Base-by-base conservation (phyloP, 495 filamentous ascomycete genomes). In the Aspergillus bertholletiae region DNA sequence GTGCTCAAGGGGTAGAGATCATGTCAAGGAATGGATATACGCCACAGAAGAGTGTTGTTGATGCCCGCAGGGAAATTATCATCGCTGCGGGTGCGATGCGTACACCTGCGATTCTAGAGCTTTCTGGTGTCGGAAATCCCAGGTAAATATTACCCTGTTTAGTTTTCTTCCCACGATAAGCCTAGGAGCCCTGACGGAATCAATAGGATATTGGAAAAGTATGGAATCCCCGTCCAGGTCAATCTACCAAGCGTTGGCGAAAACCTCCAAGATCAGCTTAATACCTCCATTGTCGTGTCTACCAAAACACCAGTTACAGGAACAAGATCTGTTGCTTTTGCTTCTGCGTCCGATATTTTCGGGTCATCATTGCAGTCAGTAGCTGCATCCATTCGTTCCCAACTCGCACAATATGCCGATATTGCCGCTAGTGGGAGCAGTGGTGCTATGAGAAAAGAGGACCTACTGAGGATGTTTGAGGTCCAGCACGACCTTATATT, bases 31-130 rank as follows among this genome's bases (percentile, higher is more conserved):
- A n/a, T n/a, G n/a, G n/a, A n/a, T n/a, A n/a, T n/a, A n/a, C n/a
- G n/a, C n/a, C n/a, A n/a, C n/a, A n/a, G n/a, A 64, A 51, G 1
- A 28, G 63, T 7, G 53, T 64, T 7, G 62, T 86, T 35, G 71
- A 64, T 50, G 85, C 81, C 0, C 65, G 65, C 13, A 82, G 74
- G 45, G 80, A 84, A 30, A 78, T 88, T 1, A 74, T 89, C 30
- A 54, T 85, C 0, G 81, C 83, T 1, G 79, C 78, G 45, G 85
- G 86, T 3, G 62, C 79, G 6, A 68, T 83, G 30, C 76, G 77
- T n/a, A 80, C 85, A 1, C 80, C 85, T 0, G 62, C 67, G 0
- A 63, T 88, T 8, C 70, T 88, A 13, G 84, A 88, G 61, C 71
- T 82, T 1, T 88, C 85, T 0, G 85, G 86, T 15, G 62, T 87